Conservation (phyloP, 2,329 filamentous ascomycete genomes). For the Fusarium sp. region DNA sequence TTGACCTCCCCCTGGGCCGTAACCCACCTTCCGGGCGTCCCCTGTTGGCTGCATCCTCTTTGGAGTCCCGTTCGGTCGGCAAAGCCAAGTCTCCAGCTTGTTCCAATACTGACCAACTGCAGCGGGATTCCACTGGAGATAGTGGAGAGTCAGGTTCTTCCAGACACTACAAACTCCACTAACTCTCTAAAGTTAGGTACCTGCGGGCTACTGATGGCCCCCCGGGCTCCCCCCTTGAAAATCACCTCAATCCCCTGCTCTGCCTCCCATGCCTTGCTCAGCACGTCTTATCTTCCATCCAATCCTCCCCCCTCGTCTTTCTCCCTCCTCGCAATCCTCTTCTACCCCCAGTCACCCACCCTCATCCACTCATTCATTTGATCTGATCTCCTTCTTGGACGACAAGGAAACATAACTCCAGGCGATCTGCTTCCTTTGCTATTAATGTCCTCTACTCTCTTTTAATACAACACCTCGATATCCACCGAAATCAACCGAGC, state of each 20-base stretch:
- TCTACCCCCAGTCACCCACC: constrained; percentile 48
- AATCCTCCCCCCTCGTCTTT: constrained; percentile 37
- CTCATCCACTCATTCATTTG: constrained; percentile 46
- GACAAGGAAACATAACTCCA: constrained; percentile 48
- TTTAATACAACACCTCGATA: constrained; percentile 38
- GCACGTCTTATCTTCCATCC: constrained; percentile 41
- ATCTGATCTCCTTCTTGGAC: constrained; percentile 48
- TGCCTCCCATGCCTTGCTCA: constrained; percentile 3
- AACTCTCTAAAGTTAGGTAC: constrained; percentile 37
- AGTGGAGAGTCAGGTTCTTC: constrained; percentile 22
- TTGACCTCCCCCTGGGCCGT: background rate
- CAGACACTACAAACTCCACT: constrained; percentile 32
- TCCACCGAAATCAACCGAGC: constrained; percentile 13
- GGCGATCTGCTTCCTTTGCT: constrained; percentile 47
- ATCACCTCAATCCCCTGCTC: constrained; percentile 8
- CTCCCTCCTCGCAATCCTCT: constrained; percentile 38
- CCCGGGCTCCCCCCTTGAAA: constrained; percentile 12
- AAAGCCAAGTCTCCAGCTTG: constrained; percentile 22
- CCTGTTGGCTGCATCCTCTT: constrained; percentile 33
- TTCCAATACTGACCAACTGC: background rate
- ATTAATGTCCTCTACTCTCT: constrained; percentile 44
- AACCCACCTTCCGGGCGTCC: constrained; percentile 38
- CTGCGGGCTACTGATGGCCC: constrained; percentile 16
- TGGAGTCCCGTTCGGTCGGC: constrained; percentile 13
- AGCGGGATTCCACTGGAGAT: constrained; percentile 9